phyloP scores from a whole-genome alignment of 208 protist genomes.

The Spongospora subterranea region DNA sequence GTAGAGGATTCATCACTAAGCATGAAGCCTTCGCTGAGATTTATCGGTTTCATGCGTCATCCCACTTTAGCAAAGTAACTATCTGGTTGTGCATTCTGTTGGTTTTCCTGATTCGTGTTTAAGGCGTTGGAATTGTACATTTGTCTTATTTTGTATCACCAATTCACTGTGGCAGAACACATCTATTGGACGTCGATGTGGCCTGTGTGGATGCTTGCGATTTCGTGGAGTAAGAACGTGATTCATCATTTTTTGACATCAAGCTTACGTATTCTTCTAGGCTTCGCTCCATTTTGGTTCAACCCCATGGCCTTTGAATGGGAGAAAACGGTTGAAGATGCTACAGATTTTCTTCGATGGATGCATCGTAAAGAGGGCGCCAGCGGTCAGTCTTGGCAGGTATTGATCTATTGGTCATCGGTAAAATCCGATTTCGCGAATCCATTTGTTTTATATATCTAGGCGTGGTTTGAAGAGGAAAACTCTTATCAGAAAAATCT shows the following conservation, averaged over 20 bases:
- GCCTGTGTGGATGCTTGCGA: slow-evolving; percentile 21
- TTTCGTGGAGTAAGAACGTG: background rate
- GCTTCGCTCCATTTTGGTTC: slow-evolving; percentile 69
- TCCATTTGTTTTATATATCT: slow-evolving; percentile 42
- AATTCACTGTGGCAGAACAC: background rate
- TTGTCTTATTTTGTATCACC: slow-evolving; percentile 50
- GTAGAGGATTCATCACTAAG: slow-evolving; percentile 67
- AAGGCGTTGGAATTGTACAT: slow-evolving; percentile 63
- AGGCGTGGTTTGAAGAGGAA: slow-evolving; percentile 35
- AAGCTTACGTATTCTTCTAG: background rate
- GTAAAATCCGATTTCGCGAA: background rate
- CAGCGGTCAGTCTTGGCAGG: slow-evolving; percentile 20
- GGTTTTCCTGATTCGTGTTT: background rate
- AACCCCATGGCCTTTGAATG: slow-evolving; percentile 69
- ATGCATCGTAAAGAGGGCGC: slow-evolving; percentile 42
- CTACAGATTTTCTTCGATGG: background rate
- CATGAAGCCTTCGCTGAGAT: slow-evolving; percentile 68
- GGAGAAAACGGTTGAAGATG: slow-evolving; percentile 51
- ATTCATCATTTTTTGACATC: background rate
- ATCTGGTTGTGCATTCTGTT: background rate
- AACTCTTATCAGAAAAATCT: slow-evolving; percentile 24
- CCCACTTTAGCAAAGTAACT: slow-evolving; percentile 62
- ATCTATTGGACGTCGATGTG: slow-evolving; percentile 15
- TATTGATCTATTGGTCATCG: background rate
- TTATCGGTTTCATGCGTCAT: slow-evolving; percentile 56